Evolutionary conservation across 257 asterid genomes (phyloP), one percentile per base, ranked within the genome.

Genomic region (Eustoma russellianum): DNA sequence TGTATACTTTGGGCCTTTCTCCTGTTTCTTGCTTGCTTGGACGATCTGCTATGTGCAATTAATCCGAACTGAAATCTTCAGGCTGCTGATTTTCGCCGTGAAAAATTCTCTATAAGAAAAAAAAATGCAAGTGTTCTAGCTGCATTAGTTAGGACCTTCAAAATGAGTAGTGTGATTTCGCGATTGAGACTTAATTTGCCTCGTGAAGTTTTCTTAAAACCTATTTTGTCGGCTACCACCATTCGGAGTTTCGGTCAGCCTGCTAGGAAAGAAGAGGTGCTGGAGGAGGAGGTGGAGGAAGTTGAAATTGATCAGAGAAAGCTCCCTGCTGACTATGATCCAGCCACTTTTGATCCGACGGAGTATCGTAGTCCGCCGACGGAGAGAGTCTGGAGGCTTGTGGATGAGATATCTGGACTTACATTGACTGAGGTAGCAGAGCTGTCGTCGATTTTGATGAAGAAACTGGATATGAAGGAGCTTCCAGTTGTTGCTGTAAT

Each of bases 251-350:
- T 69, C n/a, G 67, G 66, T 58, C 94, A 83, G 66, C 69, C 87
- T 41, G 95, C 85, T 46, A 65, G 63, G 38, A 38, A 65, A 11
- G 43, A 9, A 24, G 30, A 24, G 30, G 30, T 1, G n/a, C n/a
- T 1, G 30, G 85, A 77, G 60, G 84, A 67, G 41, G 89, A 72
- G 30, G 85, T 75, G 60, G 84, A 67, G 41, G 89, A 72, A 71
- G 72, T 85, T 13, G 89, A 85, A 46, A 70, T 82, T 55, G 94
- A 85, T 72, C 95, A 77, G 55, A 77, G 88, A 64, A 71, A 77
- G 72, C 97, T 88, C 56, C 95, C 95, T 14, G 79, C 95, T 45
- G 97, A 88, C 75, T 88, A 88, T 54, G 88, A 85, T 54, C 88
- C 91, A 13, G 66, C 78, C 16, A 80, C 69, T 52, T 88, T 85